These are phyloP conservation scores for Otatea glauca DNA, from an alignment of 176 grass and related monocot genomes.

Conservation along the genomic window DNA sequence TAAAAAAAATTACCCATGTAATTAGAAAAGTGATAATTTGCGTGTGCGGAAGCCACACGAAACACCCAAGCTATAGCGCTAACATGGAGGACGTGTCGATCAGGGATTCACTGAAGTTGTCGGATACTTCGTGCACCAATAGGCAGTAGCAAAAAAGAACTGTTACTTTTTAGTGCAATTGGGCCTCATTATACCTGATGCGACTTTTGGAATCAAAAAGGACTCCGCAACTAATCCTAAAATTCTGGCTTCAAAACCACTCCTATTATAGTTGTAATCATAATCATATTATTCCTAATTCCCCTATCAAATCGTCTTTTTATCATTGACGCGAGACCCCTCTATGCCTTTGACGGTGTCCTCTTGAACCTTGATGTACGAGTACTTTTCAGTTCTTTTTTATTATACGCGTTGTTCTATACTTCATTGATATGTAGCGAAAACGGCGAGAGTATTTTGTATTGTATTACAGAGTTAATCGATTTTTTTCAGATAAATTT, in stretches of 20 bases:
- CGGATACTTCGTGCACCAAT: conserved; percentile 32
- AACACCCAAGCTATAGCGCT: not conserved
- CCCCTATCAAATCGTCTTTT: not conserved
- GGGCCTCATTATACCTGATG: conserved; percentile 35
- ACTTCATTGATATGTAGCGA: not conserved
- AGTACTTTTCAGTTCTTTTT: too few species aligned
- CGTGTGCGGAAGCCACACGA: not conserved
- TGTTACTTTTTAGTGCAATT: conserved; percentile 11
- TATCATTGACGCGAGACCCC: not conserved
- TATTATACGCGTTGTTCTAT: not conserved
- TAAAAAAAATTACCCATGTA: too few species aligned
- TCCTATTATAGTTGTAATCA: not conserved
- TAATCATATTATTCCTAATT: conserved; percentile 16
- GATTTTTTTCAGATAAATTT: too few species aligned
- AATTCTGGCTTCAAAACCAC: conserved; percentile 17
- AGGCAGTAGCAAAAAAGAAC: not conserved
- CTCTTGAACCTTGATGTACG: not conserved
- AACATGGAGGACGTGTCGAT: conserved; percentile 18
- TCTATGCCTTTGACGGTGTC: not conserved
- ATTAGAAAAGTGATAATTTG: too few species aligned
- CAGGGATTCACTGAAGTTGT: conserved; percentile 33
- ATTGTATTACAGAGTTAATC: not conserved
- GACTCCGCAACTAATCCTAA: not conserved
- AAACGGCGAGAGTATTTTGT: not conserved
- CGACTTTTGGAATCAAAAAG: conserved; percentile 27